Conservation (phyloP, 1,139 yeast species). For the Insectozyma bohioensis region DNA sequence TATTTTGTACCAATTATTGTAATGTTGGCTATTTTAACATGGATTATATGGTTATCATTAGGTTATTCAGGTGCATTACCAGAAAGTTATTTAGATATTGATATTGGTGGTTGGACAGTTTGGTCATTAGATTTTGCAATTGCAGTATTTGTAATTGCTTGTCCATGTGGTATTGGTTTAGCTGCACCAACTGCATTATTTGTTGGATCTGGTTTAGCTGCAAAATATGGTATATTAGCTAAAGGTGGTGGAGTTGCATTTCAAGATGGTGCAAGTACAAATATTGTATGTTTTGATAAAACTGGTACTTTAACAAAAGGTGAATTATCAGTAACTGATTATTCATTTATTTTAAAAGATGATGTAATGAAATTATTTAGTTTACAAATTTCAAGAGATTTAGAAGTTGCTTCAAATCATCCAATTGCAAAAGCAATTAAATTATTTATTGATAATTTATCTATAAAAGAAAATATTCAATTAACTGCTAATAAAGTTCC, state of each 20-base stretch:
- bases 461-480: constrained; percentile 15
- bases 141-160: constrained; percentile 67
- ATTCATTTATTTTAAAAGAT: constrained; percentile 22
- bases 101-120: constrained; percentile 71
- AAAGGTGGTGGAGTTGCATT: constrained; percentile 83
- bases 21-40: constrained; percentile 57
- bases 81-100: constrained; percentile 53
- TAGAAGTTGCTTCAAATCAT: constrained; percentile 68
- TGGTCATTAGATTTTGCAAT: constrained; percentile 80
- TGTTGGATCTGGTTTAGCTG: constrained; percentile 49
- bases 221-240: constrained; percentile 66
- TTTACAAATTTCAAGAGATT: constrained; percentile 53
- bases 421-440: constrained; percentile 66
- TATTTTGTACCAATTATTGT: constrained; percentile 72
- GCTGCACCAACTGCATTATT: constrained; percentile 51
- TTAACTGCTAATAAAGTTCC: constrained; percentile 44
- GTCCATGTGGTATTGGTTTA: constrained; percentile 50
- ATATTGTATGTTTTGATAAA: constrained; percentile 73
- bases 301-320: constrained; percentile 80
- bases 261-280: constrained; percentile 68
- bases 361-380: constrained; percentile 26
- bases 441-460: constrained; percentile 32
- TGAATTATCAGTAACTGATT: constrained; percentile 56
- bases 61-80: constrained; percentile 61
- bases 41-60: constrained; percentile 66